Conservation (phyloP, 148 eudicot species). For the Oxyria digyna region DNA sequence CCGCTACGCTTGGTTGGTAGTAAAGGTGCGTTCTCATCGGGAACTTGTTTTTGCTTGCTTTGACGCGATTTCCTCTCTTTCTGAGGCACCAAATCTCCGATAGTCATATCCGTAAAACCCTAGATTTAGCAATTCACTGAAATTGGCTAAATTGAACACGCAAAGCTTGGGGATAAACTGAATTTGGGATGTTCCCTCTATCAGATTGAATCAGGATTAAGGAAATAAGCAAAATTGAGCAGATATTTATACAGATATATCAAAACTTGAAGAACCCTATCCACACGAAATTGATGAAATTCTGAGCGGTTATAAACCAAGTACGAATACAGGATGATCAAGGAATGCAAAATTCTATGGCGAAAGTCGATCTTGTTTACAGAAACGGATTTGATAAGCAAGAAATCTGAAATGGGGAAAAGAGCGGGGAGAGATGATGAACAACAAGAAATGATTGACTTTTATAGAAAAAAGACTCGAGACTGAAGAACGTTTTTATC, state of each 20-base stretch:
- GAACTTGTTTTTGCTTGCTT: conserved; percentile 22
- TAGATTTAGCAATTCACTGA: background rate
- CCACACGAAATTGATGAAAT: background rate
- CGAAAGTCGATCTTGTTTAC: background rate
- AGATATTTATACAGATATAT: background rate
- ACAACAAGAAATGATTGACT: background rate
- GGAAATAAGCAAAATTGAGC: background rate
- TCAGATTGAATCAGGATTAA: background rate
- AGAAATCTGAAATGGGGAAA: background rate
- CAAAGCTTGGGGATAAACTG: background rate
- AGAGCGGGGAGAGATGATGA: background rate
- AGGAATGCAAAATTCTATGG: background rate
- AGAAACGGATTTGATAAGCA: background rate
- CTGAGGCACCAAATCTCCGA: conserved; percentile 10
- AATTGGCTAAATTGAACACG: background rate
- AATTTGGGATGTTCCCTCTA: background rate
- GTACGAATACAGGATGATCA: background rate
- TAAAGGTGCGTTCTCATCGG: conserved; percentile 33
- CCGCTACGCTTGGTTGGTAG: conserved; percentile 26
- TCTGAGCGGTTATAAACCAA: background rate
- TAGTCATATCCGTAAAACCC: conserved; percentile 13
- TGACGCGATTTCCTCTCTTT: conserved; percentile 21
- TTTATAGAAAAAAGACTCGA: background rate
- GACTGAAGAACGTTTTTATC: no score
- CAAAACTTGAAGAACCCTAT: background rate